Percentiles rank a stretch among this genome's conserved stretches.
These are phyloP conservation scores for Leavenworthia alabamica DNA, from an alignment of 345 rosid species.

Conservation along the genomic window DNA sequence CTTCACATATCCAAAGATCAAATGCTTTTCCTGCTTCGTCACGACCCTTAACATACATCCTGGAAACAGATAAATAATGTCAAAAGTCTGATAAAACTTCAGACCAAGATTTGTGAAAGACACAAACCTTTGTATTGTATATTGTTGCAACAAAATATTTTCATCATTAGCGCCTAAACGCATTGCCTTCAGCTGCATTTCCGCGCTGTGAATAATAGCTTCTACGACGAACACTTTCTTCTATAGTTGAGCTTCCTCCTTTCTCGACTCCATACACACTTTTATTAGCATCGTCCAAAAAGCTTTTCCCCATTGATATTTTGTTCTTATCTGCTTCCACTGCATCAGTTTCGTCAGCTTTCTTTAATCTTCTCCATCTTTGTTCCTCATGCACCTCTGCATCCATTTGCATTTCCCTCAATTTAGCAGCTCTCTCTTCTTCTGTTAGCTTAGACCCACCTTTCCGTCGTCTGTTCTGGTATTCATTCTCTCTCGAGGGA, in stretches of 20 bases:
- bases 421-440: constrained; percentile 77
- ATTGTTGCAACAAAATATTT: not conserved
- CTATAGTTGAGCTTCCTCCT: constrained; percentile 85
- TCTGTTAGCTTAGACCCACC: constrained; percentile 62
- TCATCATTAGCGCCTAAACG: constrained; percentile 59
- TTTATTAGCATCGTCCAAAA: constrained; percentile 75
- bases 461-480: constrained; percentile 33
- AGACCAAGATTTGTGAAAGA: not conserved
- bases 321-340: constrained; percentile 47
- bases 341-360: constrained; percentile 73
- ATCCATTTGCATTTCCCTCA: constrained; percentile 72
- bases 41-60: not conserved
- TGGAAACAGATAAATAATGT: not conserved
- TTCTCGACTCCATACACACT: constrained; percentile 84
- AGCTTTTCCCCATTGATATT: constrained; percentile 49
- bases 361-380: constrained; percentile 85
- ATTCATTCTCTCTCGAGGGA: constrained; percentile 33
- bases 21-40: not conserved
- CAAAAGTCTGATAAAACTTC: not conserved
- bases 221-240: constrained; percentile 88
- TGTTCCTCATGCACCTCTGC: constrained; percentile 92
- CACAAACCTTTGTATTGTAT: not conserved
- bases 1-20: not conserved
- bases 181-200: constrained; percentile 65
- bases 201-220: constrained; percentile 72